These are phyloP conservation scores for Colletotrichum plurivorum DNA, from an alignment of 2,329 filamentous ascomycete species.

Conservation along the genomic window DNA sequence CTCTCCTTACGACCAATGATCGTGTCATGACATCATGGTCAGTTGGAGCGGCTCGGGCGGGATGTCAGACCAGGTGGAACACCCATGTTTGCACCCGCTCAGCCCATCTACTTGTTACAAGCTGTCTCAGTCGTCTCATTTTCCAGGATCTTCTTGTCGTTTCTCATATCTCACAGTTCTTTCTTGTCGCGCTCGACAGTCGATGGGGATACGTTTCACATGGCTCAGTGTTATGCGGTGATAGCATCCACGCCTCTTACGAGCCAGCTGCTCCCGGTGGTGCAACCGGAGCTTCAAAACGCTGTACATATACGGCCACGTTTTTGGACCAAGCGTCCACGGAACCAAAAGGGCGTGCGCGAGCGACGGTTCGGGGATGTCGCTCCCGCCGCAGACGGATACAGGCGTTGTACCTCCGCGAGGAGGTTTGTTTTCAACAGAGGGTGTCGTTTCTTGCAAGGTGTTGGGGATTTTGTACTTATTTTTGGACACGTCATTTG, in stretches of 20 bases:
- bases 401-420: slow-evolving; percentile 34
- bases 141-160: background rate
- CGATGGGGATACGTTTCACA: slow-evolving; percentile 35
- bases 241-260: slow-evolving; percentile 30
- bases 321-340: slow-evolving; percentile 30
- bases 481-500: background rate
- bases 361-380: slow-evolving; percentile 16
- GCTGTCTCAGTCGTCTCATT: slow-evolving; percentile 1
- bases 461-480: slow-evolving; percentile 32
- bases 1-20: slow-evolving; percentile 1
- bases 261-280: slow-evolving; percentile 30
- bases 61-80: slow-evolving; percentile 22
- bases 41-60: background rate
- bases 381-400: slow-evolving; percentile 12
- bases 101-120: background rate
- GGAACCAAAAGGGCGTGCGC: slow-evolving; percentile 15
- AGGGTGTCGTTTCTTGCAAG: slow-evolving; percentile 16
- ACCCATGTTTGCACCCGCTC: slow-evolving; percentile 1
- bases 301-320: slow-evolving; percentile 37
- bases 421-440: slow-evolving; percentile 20
- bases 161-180: background rate
- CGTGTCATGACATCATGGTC: slow-evolving; percentile 32
- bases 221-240: slow-evolving; percentile 35
- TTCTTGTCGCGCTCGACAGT: slow-evolving; percentile 16
- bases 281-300: slow-evolving; percentile 24